Base-by-base conservation (phyloP, 164 flowering plant species). In the Santalum album region DNA sequence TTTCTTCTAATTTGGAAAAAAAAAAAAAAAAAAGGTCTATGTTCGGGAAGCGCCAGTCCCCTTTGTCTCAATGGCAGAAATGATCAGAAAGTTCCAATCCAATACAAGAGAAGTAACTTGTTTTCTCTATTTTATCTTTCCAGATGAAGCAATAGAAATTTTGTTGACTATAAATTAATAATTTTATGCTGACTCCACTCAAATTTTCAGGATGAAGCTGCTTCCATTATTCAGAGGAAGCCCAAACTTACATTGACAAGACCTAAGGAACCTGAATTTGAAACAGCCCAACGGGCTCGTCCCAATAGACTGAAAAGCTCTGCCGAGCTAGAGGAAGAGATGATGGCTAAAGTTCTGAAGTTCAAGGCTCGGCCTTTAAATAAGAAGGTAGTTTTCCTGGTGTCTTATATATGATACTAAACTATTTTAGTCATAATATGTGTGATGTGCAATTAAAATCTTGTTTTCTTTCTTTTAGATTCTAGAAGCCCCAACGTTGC, bases 271-370 rank as follows among this genome's bases (percentile, higher is more conserved):
- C 99, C 97, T 21, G 96, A 82, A 48, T 60, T 94, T 26, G 95
- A 79, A 69, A 90, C 96, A 51, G 24, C 95, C 35, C 83, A 83
- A 42, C 75, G 99, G 3, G 76, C 65, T 60, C 85, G 99, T 32
- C 60, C 83, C 10, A 63, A 65, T n/a, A 83, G 54, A 58, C 59
- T 84, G 39, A 90, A 90, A 71, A 94, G 97, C 56, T 72, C 86
- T 12, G 95, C 85, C 11, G 99, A 94, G 59, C 69, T 90, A 36
- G 99, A 94, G 71, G 95, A 85, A 70, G 97, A 94, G 68, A 78
- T 83, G 92, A 75, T 94, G 90, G 92, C 97, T 32, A 86, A 83
- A 54, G 78, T 90, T 25, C 99, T 96, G 0, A 94, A 87, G 63
- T 94, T 94, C 50, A 94, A 84, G 67, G 99, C 99, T 26, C 71